phyloP scores from a whole-genome alignment of 371 early-diverging fungal genomes.

The Apophysomyces ossiformis region DNA sequence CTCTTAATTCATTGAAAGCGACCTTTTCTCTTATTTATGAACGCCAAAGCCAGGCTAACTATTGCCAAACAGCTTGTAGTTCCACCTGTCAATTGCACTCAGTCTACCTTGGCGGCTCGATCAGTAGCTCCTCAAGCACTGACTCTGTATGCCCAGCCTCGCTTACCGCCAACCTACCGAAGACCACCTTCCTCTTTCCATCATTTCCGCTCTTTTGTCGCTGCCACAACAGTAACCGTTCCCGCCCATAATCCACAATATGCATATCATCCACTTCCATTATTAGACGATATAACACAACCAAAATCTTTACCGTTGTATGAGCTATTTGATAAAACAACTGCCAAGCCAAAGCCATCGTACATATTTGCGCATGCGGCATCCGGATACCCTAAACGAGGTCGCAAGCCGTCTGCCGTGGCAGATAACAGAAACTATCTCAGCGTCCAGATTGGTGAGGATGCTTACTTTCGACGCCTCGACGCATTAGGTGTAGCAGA shows the following conservation, averaged over 20 bases:
- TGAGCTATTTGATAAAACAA: conserved; percentile 44
- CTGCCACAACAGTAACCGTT: background rate
- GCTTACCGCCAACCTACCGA: background rate
- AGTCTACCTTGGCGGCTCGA: background rate
- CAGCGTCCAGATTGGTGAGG: conserved; percentile 80
- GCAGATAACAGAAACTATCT: conserved; percentile 69
- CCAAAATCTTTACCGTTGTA: conserved; percentile 17
- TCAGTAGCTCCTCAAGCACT: background rate
- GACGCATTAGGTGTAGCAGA: conserved; percentile 87
- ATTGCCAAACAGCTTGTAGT: conserved; percentile 1
- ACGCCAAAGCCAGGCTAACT: conserved; percentile 8
- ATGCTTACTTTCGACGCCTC: conserved; percentile 75
- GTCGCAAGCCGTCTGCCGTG: conserved; percentile 34
- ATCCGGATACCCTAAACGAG: conserved; percentile 74
- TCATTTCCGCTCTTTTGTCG: conserved; percentile 1
- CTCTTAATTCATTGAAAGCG: background rate
- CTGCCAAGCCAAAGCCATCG: conserved; percentile 49
- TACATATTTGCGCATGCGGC: conserved; percentile 73
- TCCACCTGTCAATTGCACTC: background rate
- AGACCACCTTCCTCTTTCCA: background rate
- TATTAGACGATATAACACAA: background rate
- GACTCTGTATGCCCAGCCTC: background rate
- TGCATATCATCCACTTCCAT: background rate
- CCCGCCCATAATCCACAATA: background rate
- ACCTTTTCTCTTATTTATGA: background rate